phyloP scores from a whole-genome alignment of 2,329 filamentous ascomycete species.

The Aspergillaceae sp. region DNA sequence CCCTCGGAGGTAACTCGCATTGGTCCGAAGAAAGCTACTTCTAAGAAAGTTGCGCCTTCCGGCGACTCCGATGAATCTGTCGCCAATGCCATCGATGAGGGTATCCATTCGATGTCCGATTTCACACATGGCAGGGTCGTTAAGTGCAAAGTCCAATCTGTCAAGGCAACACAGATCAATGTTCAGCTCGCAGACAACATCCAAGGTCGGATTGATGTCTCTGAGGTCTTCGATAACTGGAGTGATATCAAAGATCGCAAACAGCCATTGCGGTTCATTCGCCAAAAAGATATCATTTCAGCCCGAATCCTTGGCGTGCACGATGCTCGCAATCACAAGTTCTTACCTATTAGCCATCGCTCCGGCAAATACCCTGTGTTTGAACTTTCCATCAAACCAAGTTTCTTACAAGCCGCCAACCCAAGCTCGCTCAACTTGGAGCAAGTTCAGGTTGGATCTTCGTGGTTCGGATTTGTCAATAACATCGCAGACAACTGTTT shows the following conservation, averaged over 20 bases:
- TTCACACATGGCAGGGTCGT: slow-evolving; percentile 63
- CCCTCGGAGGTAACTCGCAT: slow-evolving; percentile 43
- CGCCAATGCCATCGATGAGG: slow-evolving; percentile 56
- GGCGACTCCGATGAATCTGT: slow-evolving; percentile 29
- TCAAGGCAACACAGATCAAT: slow-evolving; percentile 89
- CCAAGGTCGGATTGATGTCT: slow-evolving; percentile 86
- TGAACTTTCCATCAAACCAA: slow-evolving; percentile 75
- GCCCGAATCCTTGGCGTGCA: slow-evolving; percentile 80
- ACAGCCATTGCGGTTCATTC: slow-evolving; percentile 66
- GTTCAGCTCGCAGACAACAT: slow-evolving; percentile 79
- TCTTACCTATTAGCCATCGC: slow-evolving; percentile 82
- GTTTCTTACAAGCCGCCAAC: slow-evolving; percentile 44
- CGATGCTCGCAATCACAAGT: slow-evolving; percentile 81
- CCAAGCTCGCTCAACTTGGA: slow-evolving; percentile 61
- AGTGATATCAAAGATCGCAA: slow-evolving; percentile 78
- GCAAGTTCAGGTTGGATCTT: slow-evolving; percentile 62
- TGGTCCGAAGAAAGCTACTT: slow-evolving; percentile 26
- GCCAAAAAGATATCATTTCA: slow-evolving; percentile 58
- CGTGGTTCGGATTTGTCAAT: slow-evolving; percentile 79
- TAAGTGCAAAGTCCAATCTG: slow-evolving; percentile 68
- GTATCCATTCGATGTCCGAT: slow-evolving; percentile 59
- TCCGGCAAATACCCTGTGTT: slow-evolving; percentile 69
- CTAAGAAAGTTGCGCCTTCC: slow-evolving; percentile 21
- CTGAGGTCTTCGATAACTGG: slow-evolving; percentile 81
- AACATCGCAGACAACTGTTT: slow-evolving; percentile 71